A percentile compares a stretch with the other conserved stretches of the same genome.
phyloP scores from a whole-genome alignment of 768 basidiomycete genomes.

The Leccinum disarticulatum region DNA sequence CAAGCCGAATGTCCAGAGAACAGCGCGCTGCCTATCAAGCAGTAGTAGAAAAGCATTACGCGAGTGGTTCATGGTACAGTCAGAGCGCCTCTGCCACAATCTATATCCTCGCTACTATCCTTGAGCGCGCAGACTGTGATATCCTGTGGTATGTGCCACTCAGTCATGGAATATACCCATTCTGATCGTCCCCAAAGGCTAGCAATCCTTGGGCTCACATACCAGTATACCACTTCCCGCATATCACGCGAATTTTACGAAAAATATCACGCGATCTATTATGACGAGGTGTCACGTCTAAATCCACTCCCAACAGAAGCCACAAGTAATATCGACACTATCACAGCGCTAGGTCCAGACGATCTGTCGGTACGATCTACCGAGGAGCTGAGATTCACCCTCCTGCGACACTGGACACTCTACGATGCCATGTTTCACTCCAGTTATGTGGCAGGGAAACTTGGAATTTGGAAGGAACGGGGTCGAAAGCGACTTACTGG shows the following conservation, averaged over 20 bases:
- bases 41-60: conserved; percentile 79
- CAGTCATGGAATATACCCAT: neutral
- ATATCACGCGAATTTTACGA: conserved; percentile 90
- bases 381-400: conserved; percentile 91
- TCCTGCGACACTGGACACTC: conserved; percentile 96
- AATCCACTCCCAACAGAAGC: conserved; percentile 59
- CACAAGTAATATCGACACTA: conserved; percentile 38
- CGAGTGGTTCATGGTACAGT: conserved; percentile 80
- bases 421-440: conserved; percentile 99
- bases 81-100: conserved; percentile 88
- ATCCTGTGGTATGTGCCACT: conserved; percentile 70
- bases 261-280: conserved; percentile 71
- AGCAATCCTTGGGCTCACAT: conserved; percentile 89
- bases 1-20: conserved; percentile 63
- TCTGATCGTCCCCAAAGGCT: conserved; percentile 52
- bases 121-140: conserved; percentile 92
- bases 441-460: conserved; percentile 90
- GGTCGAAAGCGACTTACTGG: conserved; percentile 89
- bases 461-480: conserved; percentile 95
- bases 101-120: conserved; percentile 85
- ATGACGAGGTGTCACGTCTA: conserved; percentile 91
- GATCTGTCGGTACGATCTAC: conserved; percentile 79
- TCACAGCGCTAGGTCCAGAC: conserved; percentile 69
- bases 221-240: conserved; percentile 85
- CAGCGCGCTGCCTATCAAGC: conserved; percentile 64